phyloP scores from a whole-genome alignment of 2,329 filamentous ascomycete genomes.

The Aspergillus costaricaensis region DNA sequence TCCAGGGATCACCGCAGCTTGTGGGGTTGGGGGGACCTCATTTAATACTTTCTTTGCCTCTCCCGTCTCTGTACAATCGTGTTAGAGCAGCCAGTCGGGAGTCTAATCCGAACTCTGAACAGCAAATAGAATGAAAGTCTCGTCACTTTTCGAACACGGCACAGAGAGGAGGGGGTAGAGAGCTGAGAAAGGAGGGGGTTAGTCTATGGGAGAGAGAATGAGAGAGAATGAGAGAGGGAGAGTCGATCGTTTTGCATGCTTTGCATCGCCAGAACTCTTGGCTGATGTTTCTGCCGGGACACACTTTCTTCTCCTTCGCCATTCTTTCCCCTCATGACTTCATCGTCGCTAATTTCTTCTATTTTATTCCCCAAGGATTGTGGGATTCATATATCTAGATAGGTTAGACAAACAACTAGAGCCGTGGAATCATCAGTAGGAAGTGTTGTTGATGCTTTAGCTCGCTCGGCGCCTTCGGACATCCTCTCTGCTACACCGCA shows the following conservation, averaged over 20 bases:
- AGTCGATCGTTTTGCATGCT: too few relatives aligned
- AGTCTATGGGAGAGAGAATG: too few relatives aligned
- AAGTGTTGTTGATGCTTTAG: too few relatives aligned
- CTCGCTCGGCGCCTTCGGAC: neutral
- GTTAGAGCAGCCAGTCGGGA: neutral
- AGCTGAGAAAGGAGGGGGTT: neutral
- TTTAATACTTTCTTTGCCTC: neutral
- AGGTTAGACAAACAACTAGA: too few relatives aligned
- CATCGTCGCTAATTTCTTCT: too few relatives aligned
- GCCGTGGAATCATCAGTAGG: too few relatives aligned
- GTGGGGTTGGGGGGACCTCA: neutral
- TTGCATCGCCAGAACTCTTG: neutral
- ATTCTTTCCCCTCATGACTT: too few relatives aligned
- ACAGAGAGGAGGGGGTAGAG: neutral
- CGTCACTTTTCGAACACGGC: neutral
- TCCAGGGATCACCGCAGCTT: slow-evolving; percentile 6
- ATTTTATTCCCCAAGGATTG: too few relatives aligned
- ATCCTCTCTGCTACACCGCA: neutral
- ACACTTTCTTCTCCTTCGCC: neutral
- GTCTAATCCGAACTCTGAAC: neutral
- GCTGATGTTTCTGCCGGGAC: neutral
- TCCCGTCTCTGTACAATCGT: neutral
- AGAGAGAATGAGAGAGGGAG: too few relatives aligned
- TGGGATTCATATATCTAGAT: too few relatives aligned
- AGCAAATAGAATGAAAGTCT: neutral